Evolutionary conservation across 1,284 basidiomycete genomes (phyloP), one percentile per base, ranked within the genome.

Genomic region (Fomitopsis palustris): DNA sequence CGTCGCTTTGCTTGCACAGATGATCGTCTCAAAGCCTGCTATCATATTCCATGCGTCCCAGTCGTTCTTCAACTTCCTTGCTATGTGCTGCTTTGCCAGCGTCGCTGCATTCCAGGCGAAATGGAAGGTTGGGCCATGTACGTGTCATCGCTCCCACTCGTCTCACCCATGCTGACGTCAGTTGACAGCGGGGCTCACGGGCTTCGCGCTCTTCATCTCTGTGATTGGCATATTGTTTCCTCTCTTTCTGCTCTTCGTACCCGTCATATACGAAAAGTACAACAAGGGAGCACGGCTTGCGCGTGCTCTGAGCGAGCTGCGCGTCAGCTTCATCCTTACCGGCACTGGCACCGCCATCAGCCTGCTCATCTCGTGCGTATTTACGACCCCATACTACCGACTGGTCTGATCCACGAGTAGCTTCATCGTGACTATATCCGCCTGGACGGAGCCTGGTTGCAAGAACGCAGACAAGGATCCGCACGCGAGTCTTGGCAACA

Each of bases 1-100:
- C 54, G 58, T 33, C 42, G 62, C 68, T 62, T 64, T n/a, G 56
- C 21, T 54, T 43, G 45, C 55, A 49, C 70, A 92, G 90, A 90
- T 92, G 89, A 92, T 92, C 64, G 84, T 92, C 35, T 88, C 90
- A 27, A 92, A 92, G 77, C 87, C 88, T 10, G 80, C 85, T 59
- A 88, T 92, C 67, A 79, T 92, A 53, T 86, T 87, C 71, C 84
- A 90, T 71, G 72, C 81, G 23, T 84, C 81, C 1, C 87, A 95
- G 78, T 81, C 85, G 57, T 94, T 96, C 79, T 93, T 95, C 83
- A 88, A 90, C 70, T 95, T 96, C 70, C 80, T 96, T 51, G 86
- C 91, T 10, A 89, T 95, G 84, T 90, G 87, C 57, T 94, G 91
- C 69, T 93, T 92, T 68, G 93, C 88, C 4, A 88, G 88, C 64